A percentile compares a stretch with the other conserved stretches of the same genome.
phyloP scores from a whole-genome alignment of 345 rosid genomes.

The Rhizophora apiculata region DNA sequence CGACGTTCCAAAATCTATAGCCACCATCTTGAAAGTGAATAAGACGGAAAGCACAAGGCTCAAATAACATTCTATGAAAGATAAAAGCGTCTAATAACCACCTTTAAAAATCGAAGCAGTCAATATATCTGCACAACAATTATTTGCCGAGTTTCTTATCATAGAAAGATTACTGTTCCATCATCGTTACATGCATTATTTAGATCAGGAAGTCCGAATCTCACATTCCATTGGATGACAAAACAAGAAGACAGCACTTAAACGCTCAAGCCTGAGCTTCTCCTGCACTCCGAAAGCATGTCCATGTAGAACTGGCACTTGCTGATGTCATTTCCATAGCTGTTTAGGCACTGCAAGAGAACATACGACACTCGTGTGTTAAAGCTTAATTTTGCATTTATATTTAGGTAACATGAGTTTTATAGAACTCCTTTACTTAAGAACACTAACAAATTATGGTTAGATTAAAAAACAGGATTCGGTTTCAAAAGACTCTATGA shows the following conservation, averaged over 20 bases:
- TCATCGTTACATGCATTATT: not conserved
- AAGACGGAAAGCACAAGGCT: no score
- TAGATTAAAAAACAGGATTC: no score
- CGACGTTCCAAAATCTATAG: no score
- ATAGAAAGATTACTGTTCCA: not conserved
- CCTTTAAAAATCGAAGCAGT: not conserved
- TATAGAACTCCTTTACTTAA: no score
- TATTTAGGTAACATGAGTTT: no score
- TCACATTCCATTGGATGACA: not conserved
- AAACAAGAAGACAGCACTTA: conserved; percentile 15
- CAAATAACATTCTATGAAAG: no score
- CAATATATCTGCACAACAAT: not conserved
- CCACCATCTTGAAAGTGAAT: no score
- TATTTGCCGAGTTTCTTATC: not conserved
- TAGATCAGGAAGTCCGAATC: not conserved
- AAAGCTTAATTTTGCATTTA: not conserved
- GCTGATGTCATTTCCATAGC: conserved; percentile 81
- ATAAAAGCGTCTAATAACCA: not conserved
- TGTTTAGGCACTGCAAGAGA: conserved; percentile 65
- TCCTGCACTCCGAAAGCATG: conserved; percentile 90
- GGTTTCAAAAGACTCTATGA: no score
- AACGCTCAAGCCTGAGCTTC: conserved; percentile 60
- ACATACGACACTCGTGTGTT: not conserved
- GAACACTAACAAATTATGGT: no score
- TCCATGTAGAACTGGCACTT: conserved; percentile 99